These are phyloP conservation scores for Juglanconis oblonga DNA, from an alignment of 2,329 filamentous ascomycete species.

Conservation along the genomic window DNA sequence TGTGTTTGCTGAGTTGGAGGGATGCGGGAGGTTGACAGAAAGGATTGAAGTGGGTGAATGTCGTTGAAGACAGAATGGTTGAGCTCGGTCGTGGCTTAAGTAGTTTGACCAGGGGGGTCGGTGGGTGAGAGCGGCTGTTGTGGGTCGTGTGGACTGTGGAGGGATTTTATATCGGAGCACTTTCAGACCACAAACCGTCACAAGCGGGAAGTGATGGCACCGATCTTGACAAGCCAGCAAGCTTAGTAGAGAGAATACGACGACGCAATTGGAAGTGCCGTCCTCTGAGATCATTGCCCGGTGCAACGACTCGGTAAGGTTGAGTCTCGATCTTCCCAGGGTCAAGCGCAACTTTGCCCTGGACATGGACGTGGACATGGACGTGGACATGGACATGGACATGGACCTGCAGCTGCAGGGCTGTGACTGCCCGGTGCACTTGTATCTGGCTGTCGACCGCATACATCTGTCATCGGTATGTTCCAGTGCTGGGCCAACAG, in stretches of 20 bases:
- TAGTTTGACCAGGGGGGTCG: not conserved
- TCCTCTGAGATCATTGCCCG: not conserved
- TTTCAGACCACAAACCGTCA: not conserved
- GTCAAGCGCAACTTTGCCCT: no score
- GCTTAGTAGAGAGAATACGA: not conserved
- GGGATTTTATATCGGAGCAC: constrained; percentile 13
- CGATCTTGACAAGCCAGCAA: no score
- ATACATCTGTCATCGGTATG: no score
- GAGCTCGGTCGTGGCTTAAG: not conserved
- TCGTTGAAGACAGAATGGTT: not conserved
- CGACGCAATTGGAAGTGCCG: not conserved
- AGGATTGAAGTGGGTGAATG: not conserved
- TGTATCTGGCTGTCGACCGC: no score
- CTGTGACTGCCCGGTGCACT: no score
- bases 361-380: no score
- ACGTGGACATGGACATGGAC: no score
- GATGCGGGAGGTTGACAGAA: not conserved
- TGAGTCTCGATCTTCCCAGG: constrained; percentile 14
- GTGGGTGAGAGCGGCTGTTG: constrained; percentile 4
- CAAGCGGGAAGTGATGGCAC: not conserved
- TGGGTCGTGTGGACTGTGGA: constrained; percentile 15
- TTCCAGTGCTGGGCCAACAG: no score
- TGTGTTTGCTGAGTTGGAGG: not conserved
- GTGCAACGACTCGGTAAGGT: constrained; percentile 6
- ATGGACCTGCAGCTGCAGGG: not conserved